These are phyloP conservation scores for Limnomonas spitsbergensis DNA, from an alignment of 139 green algal genomes.

Conservation along the genomic window DNA sequence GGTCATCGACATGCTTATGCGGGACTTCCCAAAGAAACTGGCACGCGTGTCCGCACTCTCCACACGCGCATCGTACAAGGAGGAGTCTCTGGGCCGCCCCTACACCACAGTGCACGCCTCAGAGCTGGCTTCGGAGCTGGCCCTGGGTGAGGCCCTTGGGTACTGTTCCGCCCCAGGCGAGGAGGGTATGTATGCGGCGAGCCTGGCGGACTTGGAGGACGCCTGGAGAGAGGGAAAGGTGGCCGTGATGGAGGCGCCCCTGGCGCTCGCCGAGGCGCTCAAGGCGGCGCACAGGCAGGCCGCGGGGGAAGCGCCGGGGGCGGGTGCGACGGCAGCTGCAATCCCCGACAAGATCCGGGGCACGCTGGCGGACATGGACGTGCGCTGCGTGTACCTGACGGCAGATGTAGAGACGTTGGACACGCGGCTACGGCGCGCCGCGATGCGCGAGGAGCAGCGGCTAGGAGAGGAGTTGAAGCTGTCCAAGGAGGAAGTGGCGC, in stretches of 20 bases:
- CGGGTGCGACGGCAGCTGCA: not conserved
- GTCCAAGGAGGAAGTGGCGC: slow-evolving; percentile 11
- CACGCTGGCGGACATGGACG: not conserved
- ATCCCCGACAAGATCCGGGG: not conserved
- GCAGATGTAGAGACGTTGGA: slow-evolving; percentile 36
- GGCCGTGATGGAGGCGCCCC: slow-evolving; percentile 43
- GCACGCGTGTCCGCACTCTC: slow-evolving; percentile 30
- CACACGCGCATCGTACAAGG: slow-evolving; percentile 20
- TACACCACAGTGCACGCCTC: not conserved
- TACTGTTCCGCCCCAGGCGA: not conserved
- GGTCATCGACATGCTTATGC: slow-evolving; percentile 38
- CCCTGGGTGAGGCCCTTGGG: not conserved
- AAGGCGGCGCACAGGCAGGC: slow-evolving; percentile 14
- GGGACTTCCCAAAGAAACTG: slow-evolving; percentile 28
- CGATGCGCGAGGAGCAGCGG: slow-evolving; percentile 34
- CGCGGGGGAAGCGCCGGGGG: not conserved
- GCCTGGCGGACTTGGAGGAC: slow-evolving; percentile 20
- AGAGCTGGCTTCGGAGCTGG: slow-evolving; percentile 15
- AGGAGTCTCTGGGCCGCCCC: slow-evolving; percentile 4
- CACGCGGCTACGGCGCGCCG: slow-evolving; percentile 38
- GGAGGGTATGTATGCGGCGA: slow-evolving; percentile 13
- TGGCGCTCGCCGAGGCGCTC: slow-evolving; percentile 32
- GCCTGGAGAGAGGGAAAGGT: slow-evolving; percentile 32
- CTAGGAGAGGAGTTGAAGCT: slow-evolving; percentile 20
- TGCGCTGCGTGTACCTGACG: slow-evolving; percentile 29